Conservation (phyloP, 2,329 filamentous ascomycete species). For the Talaromyces sp. region DNA sequence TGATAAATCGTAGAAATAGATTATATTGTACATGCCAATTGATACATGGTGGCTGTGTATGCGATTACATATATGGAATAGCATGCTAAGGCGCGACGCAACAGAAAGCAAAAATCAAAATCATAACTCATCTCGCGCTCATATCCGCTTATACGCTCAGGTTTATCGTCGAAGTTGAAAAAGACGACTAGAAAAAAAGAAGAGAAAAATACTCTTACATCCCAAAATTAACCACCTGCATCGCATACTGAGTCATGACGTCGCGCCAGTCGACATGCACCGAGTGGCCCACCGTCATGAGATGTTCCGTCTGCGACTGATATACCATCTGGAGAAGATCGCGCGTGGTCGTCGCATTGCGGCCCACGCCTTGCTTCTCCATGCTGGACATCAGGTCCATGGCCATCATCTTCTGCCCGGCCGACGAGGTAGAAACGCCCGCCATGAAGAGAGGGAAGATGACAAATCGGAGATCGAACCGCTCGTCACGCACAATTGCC, state of each 20-base stretch:
- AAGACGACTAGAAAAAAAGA: neutral
- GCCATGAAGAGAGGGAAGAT: constrained; percentile 53
- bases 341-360: constrained; percentile 42
- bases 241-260: constrained; percentile 40
- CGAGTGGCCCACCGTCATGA: constrained; percentile 34
- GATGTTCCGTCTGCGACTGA: constrained; percentile 41
- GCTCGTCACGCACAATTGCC: constrained; percentile 32
- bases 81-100: neutral
- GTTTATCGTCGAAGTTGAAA: neutral
- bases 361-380: constrained; percentile 44
- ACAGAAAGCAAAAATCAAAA: neutral
- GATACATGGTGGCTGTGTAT: neutral
- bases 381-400: constrained; percentile 46
- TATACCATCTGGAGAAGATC: constrained; percentile 44
- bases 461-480: constrained; percentile 41
- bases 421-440: constrained; percentile 39
- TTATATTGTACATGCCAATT: neutral
- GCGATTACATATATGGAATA: neutral
- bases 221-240: constrained; percentile 49
- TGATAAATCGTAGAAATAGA: too few species aligned
- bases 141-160: neutral
- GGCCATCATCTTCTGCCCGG: constrained; percentile 40
- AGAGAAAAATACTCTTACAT: constrained; percentile 29
- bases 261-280: constrained; percentile 48
- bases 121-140: neutral